Evolutionary conservation across 164 flowering plant species (phyloP).

Genomic region (Vitis rupestris): DNA sequence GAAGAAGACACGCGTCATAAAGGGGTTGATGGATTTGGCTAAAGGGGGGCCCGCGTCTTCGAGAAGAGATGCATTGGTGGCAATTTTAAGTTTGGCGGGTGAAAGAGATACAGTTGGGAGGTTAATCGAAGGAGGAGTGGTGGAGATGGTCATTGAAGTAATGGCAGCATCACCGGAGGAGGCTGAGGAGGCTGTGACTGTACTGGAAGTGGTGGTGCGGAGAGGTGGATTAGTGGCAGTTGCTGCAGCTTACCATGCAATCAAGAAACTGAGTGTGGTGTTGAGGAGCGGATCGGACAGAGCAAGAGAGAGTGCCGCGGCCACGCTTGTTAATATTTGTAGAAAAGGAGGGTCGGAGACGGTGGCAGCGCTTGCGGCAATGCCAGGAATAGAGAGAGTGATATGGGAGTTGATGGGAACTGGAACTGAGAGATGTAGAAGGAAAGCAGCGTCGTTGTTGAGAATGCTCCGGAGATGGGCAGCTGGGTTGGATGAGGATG

Average conservation of each 20-base stretch:
- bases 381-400: constrained; percentile 60
- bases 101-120: constrained; percentile 61
- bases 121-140: constrained; percentile 65
- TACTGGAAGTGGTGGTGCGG: constrained; percentile 62
- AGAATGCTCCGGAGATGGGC: constrained; percentile 73
- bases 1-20: constrained; percentile 54
- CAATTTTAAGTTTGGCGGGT: constrained; percentile 68
- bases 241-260: constrained; percentile 30
- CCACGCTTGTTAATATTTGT: constrained; percentile 66
- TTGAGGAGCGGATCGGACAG: constrained; percentile 58
- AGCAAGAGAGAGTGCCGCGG: constrained; percentile 66
- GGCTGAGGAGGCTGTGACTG: constrained; percentile 68
- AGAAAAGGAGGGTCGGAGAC: constrained; percentile 57
- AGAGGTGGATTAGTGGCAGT: constrained; percentile 63
- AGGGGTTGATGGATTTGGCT: constrained; percentile 59
- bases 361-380: constrained; percentile 55
- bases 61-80: constrained; percentile 70
- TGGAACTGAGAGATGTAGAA: constrained; percentile 50
- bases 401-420: constrained; percentile 71
- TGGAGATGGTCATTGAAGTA: constrained; percentile 39
- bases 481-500: constrained; percentile 40
- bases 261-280: constrained; percentile 36
- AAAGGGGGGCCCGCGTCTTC: constrained; percentile 46
- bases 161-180: constrained; percentile 57
- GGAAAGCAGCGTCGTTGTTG: constrained; percentile 63